A percentile compares a stretch with the other conserved stretches of the same genome.
Conservation (phyloP, 176 grass and related monocot species). For the Bothriochloa decipiens region DNA sequence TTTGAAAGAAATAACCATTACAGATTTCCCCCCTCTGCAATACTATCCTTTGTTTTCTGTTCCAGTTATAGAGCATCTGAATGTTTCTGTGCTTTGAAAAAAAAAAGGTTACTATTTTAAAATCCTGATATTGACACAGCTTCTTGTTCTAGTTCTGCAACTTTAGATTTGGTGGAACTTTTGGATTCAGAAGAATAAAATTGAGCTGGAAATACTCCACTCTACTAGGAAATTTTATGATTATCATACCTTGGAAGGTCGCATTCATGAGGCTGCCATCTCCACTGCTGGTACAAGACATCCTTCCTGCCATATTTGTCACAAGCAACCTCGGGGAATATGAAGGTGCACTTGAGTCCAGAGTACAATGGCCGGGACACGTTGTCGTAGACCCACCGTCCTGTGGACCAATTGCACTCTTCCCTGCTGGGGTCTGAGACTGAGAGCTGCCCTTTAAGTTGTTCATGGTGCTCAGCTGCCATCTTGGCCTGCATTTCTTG, state of each 20-base stretch:
- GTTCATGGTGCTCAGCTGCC: slow-evolving; percentile 22
- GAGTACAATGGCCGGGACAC: slow-evolving; percentile 58
- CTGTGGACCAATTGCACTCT: slow-evolving; percentile 59
- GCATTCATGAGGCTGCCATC: slow-evolving; percentile 87
- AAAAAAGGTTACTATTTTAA: not conserved
- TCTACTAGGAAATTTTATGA: not conserved
- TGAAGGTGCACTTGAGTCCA: slow-evolving; percentile 61
- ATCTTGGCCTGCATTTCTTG: slow-evolving; percentile 41
- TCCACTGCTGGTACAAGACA: slow-evolving; percentile 83
- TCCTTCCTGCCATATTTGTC: slow-evolving; percentile 78
- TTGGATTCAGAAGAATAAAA: not conserved
- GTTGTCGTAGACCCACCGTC: slow-evolving; percentile 75
- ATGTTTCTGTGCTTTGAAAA: not conserved
- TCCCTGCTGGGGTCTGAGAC: not conserved
- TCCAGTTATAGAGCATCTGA: not conserved
- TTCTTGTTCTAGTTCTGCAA: not conserved
- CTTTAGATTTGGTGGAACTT: not conserved
- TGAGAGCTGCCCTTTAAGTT: not conserved
- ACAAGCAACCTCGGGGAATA: slow-evolving; percentile 75
- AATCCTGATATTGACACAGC: not conserved
- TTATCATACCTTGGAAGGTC: slow-evolving; percentile 73
- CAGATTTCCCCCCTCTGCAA: not conserved
- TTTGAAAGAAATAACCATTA: no score
- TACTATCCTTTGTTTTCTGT: not conserved
- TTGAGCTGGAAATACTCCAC: not conserved